Evolutionary conservation across 805 yeast species (phyloP), one percentile per base, ranked within the genome.

Genomic region (Candida anglica): DNA sequence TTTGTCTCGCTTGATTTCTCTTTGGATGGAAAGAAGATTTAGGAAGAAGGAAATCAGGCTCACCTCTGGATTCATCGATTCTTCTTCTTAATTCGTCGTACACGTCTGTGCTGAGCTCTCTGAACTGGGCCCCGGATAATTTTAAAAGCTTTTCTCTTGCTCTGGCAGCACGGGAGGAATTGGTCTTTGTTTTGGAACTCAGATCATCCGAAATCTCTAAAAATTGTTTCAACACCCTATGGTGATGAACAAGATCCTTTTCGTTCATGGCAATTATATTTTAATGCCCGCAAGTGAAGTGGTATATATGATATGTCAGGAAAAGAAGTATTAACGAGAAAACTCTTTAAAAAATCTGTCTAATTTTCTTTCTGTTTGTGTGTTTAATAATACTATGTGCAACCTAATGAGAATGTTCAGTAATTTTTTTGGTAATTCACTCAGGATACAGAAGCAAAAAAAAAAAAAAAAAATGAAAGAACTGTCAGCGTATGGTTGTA

Each of bases 1-100:
- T 91, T 57, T 86, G 86, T 48, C 99, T 74, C 2, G 98, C 98
- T 58, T 88, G 95, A 53, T 93, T 94, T 52, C 99, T 75, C 53
- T 88, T 89, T 27, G 95, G 89, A 58, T 93, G 98, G 61, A 86
- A 87, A 14, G 73, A 70, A 5, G 75, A 68, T 47, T 77, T 76
- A 5, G 95, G 89, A 25, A 79, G 67, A 34, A 91, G 67, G 48
- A 73, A 78, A 35, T 75, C 78, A 1, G 84, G 79, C 43, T 75
- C 76, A 19, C 73, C 68, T 33, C 73, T 64, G 24, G 73, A 68
- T 44, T 79, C 81, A 43, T 68, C 75, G 27, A 75, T 72, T 42
- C 99, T 73, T 51, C 99, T 75, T 48, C 78, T 77, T 40, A 93
- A 66, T 58, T 93, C 98, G 59, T 93, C 98, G 54, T 79, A 84